These are phyloP conservation scores for Phylloporus sp. DNA, from an alignment of 768 basidiomycete genomes.

Conservation along the genomic window DNA sequence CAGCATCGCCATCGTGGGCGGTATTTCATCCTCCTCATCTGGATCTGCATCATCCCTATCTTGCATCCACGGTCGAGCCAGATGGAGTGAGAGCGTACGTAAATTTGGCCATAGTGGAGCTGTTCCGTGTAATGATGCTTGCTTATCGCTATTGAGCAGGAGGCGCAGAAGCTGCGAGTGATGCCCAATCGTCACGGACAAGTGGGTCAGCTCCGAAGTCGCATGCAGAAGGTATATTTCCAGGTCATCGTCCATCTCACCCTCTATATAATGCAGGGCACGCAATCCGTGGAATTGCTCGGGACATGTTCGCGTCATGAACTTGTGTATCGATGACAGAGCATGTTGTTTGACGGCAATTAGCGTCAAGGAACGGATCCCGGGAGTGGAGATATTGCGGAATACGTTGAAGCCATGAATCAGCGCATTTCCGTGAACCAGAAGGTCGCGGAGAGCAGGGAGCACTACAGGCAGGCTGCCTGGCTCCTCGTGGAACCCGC, in stretches of 20 bases:
- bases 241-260: constrained; percentile 32
- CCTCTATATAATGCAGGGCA: constrained; percentile 32
- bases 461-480: constrained; percentile 30
- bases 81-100: constrained; percentile 26
- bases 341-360: constrained; percentile 25
- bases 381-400: constrained; percentile 32
- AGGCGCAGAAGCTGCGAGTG: constrained; percentile 32
- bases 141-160: constrained; percentile 32
- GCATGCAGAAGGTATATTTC: constrained; percentile 31
- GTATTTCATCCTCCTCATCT: constrained; percentile 32
- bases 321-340: constrained; percentile 32
- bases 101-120: constrained; percentile 29
- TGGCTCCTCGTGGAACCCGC: constrained; percentile 30
- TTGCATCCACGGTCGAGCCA: constrained; percentile 26
- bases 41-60: constrained; percentile 28
- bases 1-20: constrained; percentile 27
- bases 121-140: constrained; percentile 30
- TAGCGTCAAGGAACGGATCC: constrained; percentile 22
- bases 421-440: constrained; percentile 30
- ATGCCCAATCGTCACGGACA: constrained; percentile 30
- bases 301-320: constrained; percentile 32
- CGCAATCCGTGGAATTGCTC: constrained; percentile 31
- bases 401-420: constrained; percentile 32
- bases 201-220: constrained; percentile 32
- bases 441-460: constrained; percentile 26